Evolutionary conservation across 306 rosid species (phyloP), one percentile per base, ranked within the genome.

Genomic region (Vachellia collinsii): DNA sequence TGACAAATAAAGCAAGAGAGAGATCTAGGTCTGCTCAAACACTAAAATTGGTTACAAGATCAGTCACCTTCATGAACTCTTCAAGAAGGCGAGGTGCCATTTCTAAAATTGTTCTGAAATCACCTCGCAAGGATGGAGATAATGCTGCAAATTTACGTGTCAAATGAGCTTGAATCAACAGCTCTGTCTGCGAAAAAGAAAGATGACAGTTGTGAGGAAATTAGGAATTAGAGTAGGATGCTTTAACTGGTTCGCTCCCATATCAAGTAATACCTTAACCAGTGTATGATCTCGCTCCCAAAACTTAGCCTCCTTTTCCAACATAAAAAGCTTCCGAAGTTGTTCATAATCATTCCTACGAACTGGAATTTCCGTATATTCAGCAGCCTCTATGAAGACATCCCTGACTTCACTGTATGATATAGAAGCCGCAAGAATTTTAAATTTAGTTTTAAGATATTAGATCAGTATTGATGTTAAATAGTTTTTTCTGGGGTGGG

Each of bases 261-360:
- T 69, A 54, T 42, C 58, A 62, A 44, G 72, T 29, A 83, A 62
- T 89, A 96, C 99, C 96, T 96, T 96, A 83, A 93, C 98, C 70
- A 93, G 88, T 56, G 97, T 90, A 75, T 98, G 99, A 91, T 92
- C 97, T 86, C 93, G 98, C 89, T 93, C 92, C 99, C 97, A 92
- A 90, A 96, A 96, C 84, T 96, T 96, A 46, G 98, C 92, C 82
- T 96, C 97, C 89, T 93, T 88, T 59, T 93, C 98, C 80, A 93
- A 84, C 98, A 94, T 86, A 76, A 96, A 96, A 69, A 96, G 92
- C 91, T 92, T 93, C 81, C 92, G 99, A 74, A 93, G 97, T 58
- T 98, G 99, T 61, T 93, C 99, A 72, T 90, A 82, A 36, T 96
- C 98, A 54, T 97, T 92, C 83, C 99, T 90, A 85, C 92, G 98